Evolutionary conservation across 2,329 filamentous ascomycete genomes (phyloP), one percentile per base, ranked within the genome.

Genomic region (Pestalotiopsis sp.): DNA sequence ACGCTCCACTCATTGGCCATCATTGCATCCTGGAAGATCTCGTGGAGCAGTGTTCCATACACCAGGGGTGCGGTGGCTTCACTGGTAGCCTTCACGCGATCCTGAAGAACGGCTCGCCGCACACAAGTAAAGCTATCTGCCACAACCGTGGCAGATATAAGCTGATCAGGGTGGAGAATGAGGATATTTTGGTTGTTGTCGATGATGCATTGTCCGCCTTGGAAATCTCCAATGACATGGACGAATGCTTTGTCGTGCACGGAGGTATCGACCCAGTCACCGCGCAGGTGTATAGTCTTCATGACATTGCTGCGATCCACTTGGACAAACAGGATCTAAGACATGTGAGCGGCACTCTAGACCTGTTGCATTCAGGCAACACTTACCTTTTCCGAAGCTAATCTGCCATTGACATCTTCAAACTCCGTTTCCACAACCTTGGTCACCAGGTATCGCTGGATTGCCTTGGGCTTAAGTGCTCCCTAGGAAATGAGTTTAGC

Each of bases 61-160:
- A 98, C 89, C 73, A 97, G 89, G 1, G 94, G 89, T 40, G 92
- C 88, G 58, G 90, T 93, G 2, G 93, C 86, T 71, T 94, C 92
- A 74, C 91, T 92, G 0, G 94, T 95, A 9, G 94, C 93, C 79
- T 98, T 98, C 73, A 99, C 91, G 39, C 96, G 91, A 78, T 99
- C 95, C 78, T 98, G 94, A 30, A 99, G 86, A 1, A 98, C 95
- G 38, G 96, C 94, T 71, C 95, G 91, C 20, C 96, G 91, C 77
- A 92, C 91, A 76, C 96, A 99, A 26, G 90, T 91, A 77, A 98
- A 97, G 0, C 96, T 97, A 79, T 99, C 96, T n/a, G 94, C 94
- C 57, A 99, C 92, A 4, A 97, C 94, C 0, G 96, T 98, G 2
- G 96, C 92, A 2, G 96, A 98, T 65, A 99, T 92, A 40, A 99